Conservation (phyloP, 164 flowering plant species). For the grape (Vitis vinifera) region ASM3070453v1 NC_081818.1:20761501-20762000, state of each 20-base stretch:
- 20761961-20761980: no score
- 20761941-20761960: neutral
- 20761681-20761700: conserved; percentile 44
- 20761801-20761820: conserved; percentile 31
- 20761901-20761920: conserved; percentile 24
- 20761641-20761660: neutral
- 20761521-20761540: conserved; percentile 32
- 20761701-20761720: conserved; percentile 62
- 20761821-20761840: conserved; percentile 36
- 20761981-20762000: no score
- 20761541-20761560: conserved; percentile 14
- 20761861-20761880: conserved; percentile 16
- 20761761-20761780: conserved; percentile 54
- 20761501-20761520: conserved; percentile 58
- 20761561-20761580: conserved; percentile 4
- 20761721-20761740: conserved; percentile 58
- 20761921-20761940: neutral
- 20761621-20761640: conserved; percentile 13
- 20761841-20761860: conserved; percentile 52
- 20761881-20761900: conserved; percentile 33
- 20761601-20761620: conserved; percentile 3
- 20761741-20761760: conserved; percentile 34
- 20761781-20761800: conserved; percentile 28
- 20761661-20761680: conserved; percentile 26
- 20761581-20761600: conserved; percentile 2